Percentiles rank a stretch among this genome's conserved stretches.
phyloP scores from a whole-genome alignment of 2,329 filamentous ascomycete genomes.

The Colletotrichum theobromicola region DNA sequence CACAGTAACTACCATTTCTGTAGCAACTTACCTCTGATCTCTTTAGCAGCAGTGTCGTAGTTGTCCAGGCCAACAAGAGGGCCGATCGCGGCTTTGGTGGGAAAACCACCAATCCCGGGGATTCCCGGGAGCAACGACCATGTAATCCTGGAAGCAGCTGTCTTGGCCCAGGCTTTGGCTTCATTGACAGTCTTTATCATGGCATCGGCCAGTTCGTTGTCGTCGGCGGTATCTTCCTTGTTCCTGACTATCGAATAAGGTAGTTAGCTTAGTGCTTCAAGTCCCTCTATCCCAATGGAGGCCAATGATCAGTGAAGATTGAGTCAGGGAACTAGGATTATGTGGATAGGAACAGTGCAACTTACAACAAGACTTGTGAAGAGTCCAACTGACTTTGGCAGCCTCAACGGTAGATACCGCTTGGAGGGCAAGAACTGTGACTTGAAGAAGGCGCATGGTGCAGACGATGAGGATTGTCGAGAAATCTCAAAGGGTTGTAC shows the following conservation, averaged over 20 bases:
- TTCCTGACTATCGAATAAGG: neutral
- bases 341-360: neutral
- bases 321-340: neutral
- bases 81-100: neutral
- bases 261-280: neutral
- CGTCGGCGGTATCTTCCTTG: neutral
- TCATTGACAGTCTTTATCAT: neutral
- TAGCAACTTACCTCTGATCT: neutral
- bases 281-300: neutral
- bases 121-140: neutral
- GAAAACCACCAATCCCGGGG: neutral
- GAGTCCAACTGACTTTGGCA: neutral
- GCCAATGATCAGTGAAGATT: neutral
- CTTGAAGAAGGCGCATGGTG: neutral
- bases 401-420: neutral
- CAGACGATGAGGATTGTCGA: neutral
- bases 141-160: neutral
- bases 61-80: neutral
- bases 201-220: neutral
- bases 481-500: neutral
- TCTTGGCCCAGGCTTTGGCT: neutral
- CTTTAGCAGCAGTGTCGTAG: neutral
- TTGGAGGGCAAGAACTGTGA: neutral
- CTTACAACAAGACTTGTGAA: neutral
- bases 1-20: neutral